These are phyloP conservation scores for Aspergillus carlsbadensis DNA, from an alignment of 495 filamentous ascomycete species.

Conservation along the genomic window DNA sequence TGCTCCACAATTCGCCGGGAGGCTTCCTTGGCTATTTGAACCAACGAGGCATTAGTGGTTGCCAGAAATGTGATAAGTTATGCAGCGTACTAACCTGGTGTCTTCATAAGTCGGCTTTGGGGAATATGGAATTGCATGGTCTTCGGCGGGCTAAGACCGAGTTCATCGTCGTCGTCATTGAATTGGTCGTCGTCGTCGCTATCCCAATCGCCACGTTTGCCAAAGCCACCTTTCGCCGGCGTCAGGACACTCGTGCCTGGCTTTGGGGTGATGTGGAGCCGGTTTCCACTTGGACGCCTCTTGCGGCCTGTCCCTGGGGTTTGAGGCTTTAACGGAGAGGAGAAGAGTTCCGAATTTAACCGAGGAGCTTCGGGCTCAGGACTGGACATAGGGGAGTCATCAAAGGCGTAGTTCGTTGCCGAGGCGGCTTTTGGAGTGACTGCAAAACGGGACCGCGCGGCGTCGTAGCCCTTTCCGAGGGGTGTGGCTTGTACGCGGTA, in stretches of 20 bases:
- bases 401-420: slow-evolving; percentile 28
- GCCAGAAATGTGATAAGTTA: background rate
- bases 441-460: slow-evolving; percentile 36
- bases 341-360: slow-evolving; percentile 81
- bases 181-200: slow-evolving; percentile 53
- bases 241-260: slow-evolving; percentile 82
- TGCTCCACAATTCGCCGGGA: slow-evolving; percentile 91
- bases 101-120: slow-evolving; percentile 82
- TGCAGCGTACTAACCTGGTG: slow-evolving; percentile 66
- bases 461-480: slow-evolving; percentile 51
- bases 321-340: slow-evolving; percentile 57
- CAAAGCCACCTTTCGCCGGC: slow-evolving; percentile 43
- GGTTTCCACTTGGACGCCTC: slow-evolving; percentile 35
- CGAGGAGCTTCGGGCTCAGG: slow-evolving; percentile 78
- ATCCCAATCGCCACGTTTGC: slow-evolving; percentile 54
- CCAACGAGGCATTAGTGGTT: background rate
- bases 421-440: slow-evolving; percentile 34
- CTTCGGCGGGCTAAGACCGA: slow-evolving; percentile 80
- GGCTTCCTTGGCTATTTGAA: slow-evolving; percentile 73
- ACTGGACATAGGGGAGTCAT: slow-evolving; percentile 68
- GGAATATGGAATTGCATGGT: slow-evolving; percentile 97
- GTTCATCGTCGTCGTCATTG: slow-evolving; percentile 54
- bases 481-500: slow-evolving; percentile 93
- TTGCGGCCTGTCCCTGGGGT: slow-evolving; percentile 41
- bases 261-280: slow-evolving; percentile 44